A percentile compares a stretch with the other conserved stretches of the same genome.
phyloP scores from a whole-genome alignment of 805 yeast genomes.

The Wickerhamiella sergipiensis region DNA sequence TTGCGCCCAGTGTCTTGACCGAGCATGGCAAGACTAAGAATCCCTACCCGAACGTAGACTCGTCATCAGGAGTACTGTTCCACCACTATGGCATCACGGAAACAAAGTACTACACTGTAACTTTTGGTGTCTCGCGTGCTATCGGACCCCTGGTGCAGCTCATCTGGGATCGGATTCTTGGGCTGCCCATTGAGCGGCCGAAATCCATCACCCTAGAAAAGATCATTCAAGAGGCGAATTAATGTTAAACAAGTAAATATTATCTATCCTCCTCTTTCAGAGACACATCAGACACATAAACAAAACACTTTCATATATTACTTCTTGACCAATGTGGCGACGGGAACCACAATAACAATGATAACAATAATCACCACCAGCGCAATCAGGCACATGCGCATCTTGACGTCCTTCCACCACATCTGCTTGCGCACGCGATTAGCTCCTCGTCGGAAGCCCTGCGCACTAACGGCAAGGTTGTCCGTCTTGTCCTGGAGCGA shows the following conservation, averaged over 20 bases:
- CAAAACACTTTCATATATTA: background rate
- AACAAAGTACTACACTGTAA: conserved; percentile 61
- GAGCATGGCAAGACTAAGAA: conserved; percentile 76
- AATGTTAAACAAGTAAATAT: background rate
- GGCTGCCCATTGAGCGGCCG: conserved; percentile 74
- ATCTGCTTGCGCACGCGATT: conserved; percentile 94
- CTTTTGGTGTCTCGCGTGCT: conserved; percentile 72
- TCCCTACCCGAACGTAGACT: conserved; percentile 78
- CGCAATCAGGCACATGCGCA: conserved; percentile 79
- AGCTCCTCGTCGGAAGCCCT: conserved; percentile 91
- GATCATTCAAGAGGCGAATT: conserved; percentile 16
- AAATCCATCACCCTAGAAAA: conserved; percentile 39
- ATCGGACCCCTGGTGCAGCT: conserved; percentile 69
- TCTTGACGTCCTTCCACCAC: conserved; percentile 98
- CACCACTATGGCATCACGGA: conserved; percentile 69
- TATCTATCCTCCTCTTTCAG: background rate
- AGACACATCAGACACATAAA: background rate
- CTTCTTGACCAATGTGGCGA: conserved; percentile 65
- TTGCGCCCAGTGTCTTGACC: conserved; percentile 63
- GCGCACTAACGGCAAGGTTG: conserved; percentile 81
- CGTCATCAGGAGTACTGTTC: conserved; percentile 65
- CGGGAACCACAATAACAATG: conserved; percentile 82
- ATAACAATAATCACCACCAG: conserved; percentile 65
- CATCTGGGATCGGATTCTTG: conserved; percentile 64
- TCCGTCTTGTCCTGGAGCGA: conserved; percentile 88